Evolutionary conservation across 305 asterid species (phyloP).

Genomic region (Coffea humblotiana): DNA sequence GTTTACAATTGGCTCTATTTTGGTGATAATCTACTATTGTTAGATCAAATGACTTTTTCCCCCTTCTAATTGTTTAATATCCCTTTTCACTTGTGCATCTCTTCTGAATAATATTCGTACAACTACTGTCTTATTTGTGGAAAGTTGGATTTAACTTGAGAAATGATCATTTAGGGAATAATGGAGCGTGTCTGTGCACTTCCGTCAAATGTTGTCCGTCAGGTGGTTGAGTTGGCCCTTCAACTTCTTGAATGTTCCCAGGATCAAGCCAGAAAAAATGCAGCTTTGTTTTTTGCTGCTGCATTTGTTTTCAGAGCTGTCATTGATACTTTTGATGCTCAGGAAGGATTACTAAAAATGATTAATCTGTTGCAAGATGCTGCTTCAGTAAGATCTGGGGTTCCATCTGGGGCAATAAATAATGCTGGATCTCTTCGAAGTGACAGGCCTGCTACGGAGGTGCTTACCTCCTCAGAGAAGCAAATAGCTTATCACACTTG

Average conservation of each 20-base stretch:
- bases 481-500: slow-evolving; percentile 97
- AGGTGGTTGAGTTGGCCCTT: slow-evolving; percentile 86
- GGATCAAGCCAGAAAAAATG: slow-evolving; percentile 91
- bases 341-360: slow-evolving; percentile 86
- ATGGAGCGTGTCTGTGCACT: slow-evolving; percentile 99
- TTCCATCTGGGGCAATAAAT: slow-evolving; percentile 63
- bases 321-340: slow-evolving; percentile 89
- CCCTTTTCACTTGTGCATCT: not conserved
- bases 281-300: slow-evolving; percentile 90
- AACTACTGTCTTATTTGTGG: not conserved
- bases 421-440: slow-evolving; percentile 71
- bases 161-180: slow-evolving; percentile 62
- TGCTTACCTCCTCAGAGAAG: slow-evolving; percentile 88
- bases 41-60: not conserved
- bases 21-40: not conserved
- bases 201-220: slow-evolving; percentile 76
- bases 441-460: slow-evolving; percentile 86
- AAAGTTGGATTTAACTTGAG: slow-evolving; percentile 24
- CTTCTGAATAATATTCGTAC: slow-evolving; percentile 9
- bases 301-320: slow-evolving; percentile 96
- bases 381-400: slow-evolving; percentile 96
- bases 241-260: slow-evolving; percentile 84
- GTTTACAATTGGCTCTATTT: slow-evolving; percentile 81
- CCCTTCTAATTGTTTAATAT: not conserved
- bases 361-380: slow-evolving; percentile 81